phyloP scores from a whole-genome alignment of 2,329 filamentous ascomycete species.

The Ophiostoma montium region DNA sequence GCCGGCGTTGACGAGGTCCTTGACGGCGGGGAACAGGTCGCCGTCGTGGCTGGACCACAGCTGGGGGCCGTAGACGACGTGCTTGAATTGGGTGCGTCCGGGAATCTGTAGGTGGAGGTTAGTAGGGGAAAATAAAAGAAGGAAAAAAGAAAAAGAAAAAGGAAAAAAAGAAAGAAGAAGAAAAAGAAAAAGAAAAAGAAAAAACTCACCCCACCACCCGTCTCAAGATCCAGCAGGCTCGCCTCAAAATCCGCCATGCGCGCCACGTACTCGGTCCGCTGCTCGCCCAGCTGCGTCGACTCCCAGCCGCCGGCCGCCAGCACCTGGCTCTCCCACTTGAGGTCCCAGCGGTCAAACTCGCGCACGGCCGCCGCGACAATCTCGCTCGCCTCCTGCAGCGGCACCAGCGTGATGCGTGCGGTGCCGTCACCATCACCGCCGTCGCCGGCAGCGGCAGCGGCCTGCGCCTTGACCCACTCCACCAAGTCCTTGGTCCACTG shows the following conservation, averaged over 20 bases:
- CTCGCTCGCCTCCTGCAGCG: constrained; percentile 46
- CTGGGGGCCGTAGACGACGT: constrained; percentile 76
- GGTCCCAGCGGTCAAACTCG: constrained; percentile 63
- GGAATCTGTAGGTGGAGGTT: constrained; percentile 59
- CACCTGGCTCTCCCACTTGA: constrained; percentile 60
- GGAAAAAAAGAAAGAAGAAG: not conserved
- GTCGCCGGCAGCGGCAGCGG: constrained; percentile 31
- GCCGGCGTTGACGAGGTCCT: constrained; percentile 59
- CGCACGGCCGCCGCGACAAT: constrained; percentile 45
- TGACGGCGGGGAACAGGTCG: constrained; percentile 67
- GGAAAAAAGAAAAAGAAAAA: not conserved
- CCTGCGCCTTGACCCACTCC: constrained; percentile 20
- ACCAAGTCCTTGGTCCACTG: constrained; percentile 36
- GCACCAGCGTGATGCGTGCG: not conserved
- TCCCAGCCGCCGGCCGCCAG: constrained; percentile 64
- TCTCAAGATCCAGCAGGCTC: constrained; percentile 61
- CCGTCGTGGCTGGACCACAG: constrained; percentile 57
- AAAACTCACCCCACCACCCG: constrained; percentile 56
- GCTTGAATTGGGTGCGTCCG: constrained; percentile 85
- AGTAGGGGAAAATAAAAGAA: not conserved
- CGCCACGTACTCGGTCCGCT: constrained; percentile 63
- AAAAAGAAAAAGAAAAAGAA: not conserved
- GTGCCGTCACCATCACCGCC: constrained; percentile 21
- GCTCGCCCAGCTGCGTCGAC: constrained; percentile 48
- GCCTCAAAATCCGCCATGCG: constrained; percentile 73